phyloP scores from a whole-genome alignment of 106 monocot species.

The Platanthera guangdongensis region DNA sequence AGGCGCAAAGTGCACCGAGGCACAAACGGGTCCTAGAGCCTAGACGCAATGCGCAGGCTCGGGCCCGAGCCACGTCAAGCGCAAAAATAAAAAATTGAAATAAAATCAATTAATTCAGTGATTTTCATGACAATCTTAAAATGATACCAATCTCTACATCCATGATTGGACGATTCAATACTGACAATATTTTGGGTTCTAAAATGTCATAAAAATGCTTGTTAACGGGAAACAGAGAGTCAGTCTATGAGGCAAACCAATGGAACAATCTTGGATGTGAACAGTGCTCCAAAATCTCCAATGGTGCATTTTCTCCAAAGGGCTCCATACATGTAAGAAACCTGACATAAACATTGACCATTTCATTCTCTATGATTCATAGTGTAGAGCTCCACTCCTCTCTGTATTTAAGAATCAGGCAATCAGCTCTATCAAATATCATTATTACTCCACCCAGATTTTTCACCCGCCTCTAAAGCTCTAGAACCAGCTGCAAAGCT shows the following conservation, averaged over 20 bases:
- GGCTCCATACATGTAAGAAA: conserved; percentile 45
- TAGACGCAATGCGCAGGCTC: too few relatives aligned
- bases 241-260: conserved; percentile 51
- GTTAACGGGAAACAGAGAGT: conserved; percentile 6
- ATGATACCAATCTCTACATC: background rate
- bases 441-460: conserved; percentile 35
- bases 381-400: conserved; percentile 38
- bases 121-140: background rate
- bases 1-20: too few relatives aligned
- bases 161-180: background rate
- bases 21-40: too few relatives aligned
- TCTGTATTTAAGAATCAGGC: conserved; percentile 17
- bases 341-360: conserved; percentile 30
- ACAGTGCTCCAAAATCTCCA: conserved; percentile 70
- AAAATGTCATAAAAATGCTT: conserved; percentile 6
- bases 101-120: too few relatives aligned
- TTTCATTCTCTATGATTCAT: conserved; percentile 32
- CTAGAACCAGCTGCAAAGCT: conserved; percentile 49
- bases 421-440: conserved; percentile 27
- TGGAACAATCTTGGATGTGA: conserved; percentile 33
- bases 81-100: too few relatives aligned
- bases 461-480: conserved; percentile 46
- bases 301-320: conserved; percentile 35
- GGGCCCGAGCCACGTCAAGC: too few relatives aligned
- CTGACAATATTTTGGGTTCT: background rate